Percentiles rank a stretch among this genome's conserved stretches.
These are phyloP conservation scores for Posidonia australis DNA, from an alignment of 106 monocot genomes.

Conservation along the genomic window DNA sequence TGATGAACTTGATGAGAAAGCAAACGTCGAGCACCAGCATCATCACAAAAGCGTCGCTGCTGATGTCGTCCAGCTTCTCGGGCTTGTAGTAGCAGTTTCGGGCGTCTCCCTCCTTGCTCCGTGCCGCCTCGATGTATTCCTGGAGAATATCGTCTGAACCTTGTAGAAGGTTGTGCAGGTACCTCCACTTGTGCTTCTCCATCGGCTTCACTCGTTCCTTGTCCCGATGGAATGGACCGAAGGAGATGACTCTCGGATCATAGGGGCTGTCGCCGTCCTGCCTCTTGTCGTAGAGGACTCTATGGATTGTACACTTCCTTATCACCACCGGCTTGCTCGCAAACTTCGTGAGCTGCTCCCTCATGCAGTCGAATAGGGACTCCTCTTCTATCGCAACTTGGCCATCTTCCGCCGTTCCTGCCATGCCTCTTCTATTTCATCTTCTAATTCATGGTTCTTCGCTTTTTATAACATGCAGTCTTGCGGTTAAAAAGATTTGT, in stretches of 20 bases:
- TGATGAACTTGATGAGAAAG: slow-evolving; percentile 14
- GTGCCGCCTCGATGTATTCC: background rate
- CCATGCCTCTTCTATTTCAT: no score
- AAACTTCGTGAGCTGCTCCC: no score
- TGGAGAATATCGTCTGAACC: background rate
- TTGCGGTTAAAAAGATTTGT: no score
- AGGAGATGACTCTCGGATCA: slow-evolving; percentile 9
- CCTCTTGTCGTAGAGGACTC: background rate
- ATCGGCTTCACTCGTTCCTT: background rate
- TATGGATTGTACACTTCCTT: no score
- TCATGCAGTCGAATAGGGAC: no score
- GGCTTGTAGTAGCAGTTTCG: background rate
- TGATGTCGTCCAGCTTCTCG: background rate
- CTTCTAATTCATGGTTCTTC: no score
- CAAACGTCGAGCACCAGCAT: slow-evolving; percentile 22
- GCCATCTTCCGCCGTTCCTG: no score
- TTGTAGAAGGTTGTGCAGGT: background rate
- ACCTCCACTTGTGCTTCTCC: slow-evolving; percentile 7
- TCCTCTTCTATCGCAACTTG: no score
- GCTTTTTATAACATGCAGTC: no score
- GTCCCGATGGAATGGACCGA: slow-evolving; percentile 7
- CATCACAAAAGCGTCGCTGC: slow-evolving; percentile 4
- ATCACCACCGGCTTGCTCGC: no score
- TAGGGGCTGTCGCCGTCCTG: background rate
- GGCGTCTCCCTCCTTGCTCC: background rate